Evolutionary conservation across 306 rosid species (phyloP), one percentile per base, ranked within the genome.

Genomic region (Crataegus laevigata): DNA sequence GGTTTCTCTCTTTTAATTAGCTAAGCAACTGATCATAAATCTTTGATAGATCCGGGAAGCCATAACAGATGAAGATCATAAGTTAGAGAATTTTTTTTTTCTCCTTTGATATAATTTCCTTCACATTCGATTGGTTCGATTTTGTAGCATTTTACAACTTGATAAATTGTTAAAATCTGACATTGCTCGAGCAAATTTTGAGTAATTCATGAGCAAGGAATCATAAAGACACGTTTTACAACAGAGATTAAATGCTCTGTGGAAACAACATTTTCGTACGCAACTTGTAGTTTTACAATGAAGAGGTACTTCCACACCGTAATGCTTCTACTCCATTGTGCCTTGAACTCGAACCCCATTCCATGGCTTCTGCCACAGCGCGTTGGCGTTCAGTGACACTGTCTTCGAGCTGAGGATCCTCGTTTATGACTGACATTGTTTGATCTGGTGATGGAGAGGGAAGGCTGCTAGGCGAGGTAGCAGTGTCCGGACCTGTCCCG

Each of bases 301-400:
- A 77, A 74, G 89, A 59, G 78, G 77, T n/a, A 83, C 78, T 85
- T 68, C 68, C 75, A 70, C 19, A 40, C 5, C 70, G 69, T 4
- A 75, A 58, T 58, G 79, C 66, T 8, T 55, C 69, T 54, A 76
- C 73, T 3, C 30, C 73, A 38, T 83, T 88, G 79, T 65, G 86
- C 72, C 91, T 79, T 34, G 89, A 70, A 47, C 79, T 81, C 10
- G 93, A 86, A 14, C 96, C 98, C 98, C 97, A 91, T 84, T 91
- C 87, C 0, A 90, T 91, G 79, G 98, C 98, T 80, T 94, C 98
- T 21, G 86, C 93, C 4, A 94, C 92, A 0, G 96, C 97, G 58
- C 80, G 76, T 65, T 92, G 89, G 14, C 98, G 91, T 36, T 85
- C 92, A 1, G 21, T 73, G 3, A 13, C 66, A 43, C 43, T 71